Conservation (phyloP, 139 green algal genomes). For the Prasinococcaceae sp. region DNA sequence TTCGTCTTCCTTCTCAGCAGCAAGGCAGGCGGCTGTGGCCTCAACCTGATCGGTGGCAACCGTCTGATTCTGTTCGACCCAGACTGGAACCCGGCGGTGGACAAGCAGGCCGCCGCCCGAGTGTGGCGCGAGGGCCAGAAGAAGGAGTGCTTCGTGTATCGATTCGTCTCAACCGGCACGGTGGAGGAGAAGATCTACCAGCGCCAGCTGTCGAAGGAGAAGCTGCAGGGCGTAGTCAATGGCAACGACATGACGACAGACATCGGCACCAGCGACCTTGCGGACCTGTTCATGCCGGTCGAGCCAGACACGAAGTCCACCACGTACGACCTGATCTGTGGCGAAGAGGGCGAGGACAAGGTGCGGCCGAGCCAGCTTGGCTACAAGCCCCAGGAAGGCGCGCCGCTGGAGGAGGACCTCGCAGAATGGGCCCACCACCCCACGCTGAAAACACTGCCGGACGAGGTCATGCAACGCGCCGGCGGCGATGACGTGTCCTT, state of each 20-base stretch:
- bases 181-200: conserved; percentile 99
- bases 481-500: conserved; percentile 44
- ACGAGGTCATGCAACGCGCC: conserved; percentile 44
- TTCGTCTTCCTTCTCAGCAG: conserved; percentile 93
- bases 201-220: conserved; percentile 76
- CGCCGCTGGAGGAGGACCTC: conserved; percentile 81
- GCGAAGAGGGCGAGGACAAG: neutral
- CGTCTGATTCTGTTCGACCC: conserved; percentile 78
- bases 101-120: conserved; percentile 58
- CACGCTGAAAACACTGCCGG: conserved; percentile 40
- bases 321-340: neutral
- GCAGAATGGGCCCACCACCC: conserved; percentile 76
- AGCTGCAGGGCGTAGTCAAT: conserved; percentile 41
- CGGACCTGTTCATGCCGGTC: conserved; percentile 29
- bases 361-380: neutral
- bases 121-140: conserved; percentile 96
- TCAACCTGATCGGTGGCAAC: conserved; percentile 96
- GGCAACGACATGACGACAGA: conserved; percentile 10
- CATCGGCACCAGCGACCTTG: neutral
- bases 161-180: conserved; percentile 80
- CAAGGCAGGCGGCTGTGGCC: conserved; percentile 88
- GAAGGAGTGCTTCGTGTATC: conserved; percentile 92
- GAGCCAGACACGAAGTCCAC: neutral
- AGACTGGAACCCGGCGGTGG: conserved; percentile 84
- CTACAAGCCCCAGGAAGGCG: conserved; percentile 45